Conservation (phyloP, 2,329 filamentous ascomycete species). For the Aspergillus ustus region DNA sequence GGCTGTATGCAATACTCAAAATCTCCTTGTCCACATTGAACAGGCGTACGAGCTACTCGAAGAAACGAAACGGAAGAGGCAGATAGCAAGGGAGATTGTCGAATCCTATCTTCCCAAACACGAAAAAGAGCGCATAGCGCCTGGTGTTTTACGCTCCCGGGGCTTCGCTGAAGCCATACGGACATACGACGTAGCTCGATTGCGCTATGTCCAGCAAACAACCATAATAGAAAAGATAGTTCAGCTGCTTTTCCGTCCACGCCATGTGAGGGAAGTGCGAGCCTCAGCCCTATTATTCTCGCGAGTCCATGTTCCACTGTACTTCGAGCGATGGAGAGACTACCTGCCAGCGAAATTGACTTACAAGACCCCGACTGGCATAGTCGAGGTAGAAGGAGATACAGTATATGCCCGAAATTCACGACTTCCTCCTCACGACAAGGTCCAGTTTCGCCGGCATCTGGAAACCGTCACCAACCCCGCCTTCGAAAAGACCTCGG, state of each 20-base stretch:
- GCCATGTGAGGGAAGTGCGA: constrained; percentile 18
- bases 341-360: constrained; percentile 48
- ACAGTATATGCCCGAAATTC: constrained; percentile 24
- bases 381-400: constrained; percentile 43
- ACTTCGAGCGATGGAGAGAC: constrained; percentile 54
- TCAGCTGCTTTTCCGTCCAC: constrained; percentile 22
- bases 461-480: constrained; percentile 15
- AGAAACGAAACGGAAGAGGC: constrained; percentile 34
- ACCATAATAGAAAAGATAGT: constrained; percentile 29
- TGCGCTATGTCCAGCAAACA: constrained; percentile 36
- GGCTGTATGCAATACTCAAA: constrained; percentile 21
- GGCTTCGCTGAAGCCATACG: constrained; percentile 37
- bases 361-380: constrained; percentile 46
- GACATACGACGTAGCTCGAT: constrained; percentile 38
- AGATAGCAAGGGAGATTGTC: constrained; percentile 31
- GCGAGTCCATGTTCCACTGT: constrained; percentile 44
- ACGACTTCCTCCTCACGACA: constrained; percentile 21
- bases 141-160: constrained; percentile 27
- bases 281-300: constrained; percentile 31
- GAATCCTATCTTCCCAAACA: constrained; percentile 28
- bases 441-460: constrained; percentile 27
- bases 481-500: constrained; percentile 18
- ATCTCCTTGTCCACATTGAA: constrained; percentile 33
- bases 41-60: constrained; percentile 36
- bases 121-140: constrained; percentile 10